Evolutionary conservation across 352 stramenopile species (phyloP).

Genomic region (Paralagenidium karlingii): DNA sequence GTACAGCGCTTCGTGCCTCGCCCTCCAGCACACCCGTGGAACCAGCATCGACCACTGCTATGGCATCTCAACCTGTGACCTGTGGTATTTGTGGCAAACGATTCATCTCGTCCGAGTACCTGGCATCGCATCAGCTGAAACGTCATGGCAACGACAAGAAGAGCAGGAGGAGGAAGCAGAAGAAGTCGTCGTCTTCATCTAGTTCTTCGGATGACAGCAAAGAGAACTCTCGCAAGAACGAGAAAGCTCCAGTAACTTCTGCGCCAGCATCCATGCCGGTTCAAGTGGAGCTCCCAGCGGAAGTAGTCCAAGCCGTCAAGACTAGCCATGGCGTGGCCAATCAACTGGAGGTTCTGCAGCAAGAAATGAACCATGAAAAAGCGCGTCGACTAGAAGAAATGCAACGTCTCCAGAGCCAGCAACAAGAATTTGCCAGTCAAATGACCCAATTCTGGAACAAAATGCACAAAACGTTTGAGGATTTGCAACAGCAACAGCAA

Average conservation of each 20-base stretch:
- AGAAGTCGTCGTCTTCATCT: constrained; percentile 10
- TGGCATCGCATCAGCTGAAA: constrained; percentile 51
- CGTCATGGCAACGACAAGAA: constrained; percentile 23
- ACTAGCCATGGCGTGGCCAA: constrained; percentile 44
- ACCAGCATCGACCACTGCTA: background rate
- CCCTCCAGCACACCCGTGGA: background rate
- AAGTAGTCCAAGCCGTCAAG: constrained; percentile 29
- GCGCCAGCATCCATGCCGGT: background rate
- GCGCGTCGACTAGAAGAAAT: constrained; percentile 25
- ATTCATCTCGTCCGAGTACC: constrained; percentile 60
- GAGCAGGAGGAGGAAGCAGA: too few species aligned
- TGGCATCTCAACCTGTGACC: constrained; percentile 6
- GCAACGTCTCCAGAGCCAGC: constrained; percentile 28
- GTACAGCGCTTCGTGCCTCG: background rate
- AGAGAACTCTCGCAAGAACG: background rate
- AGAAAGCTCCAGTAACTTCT: background rate
- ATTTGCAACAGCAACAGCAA: background rate
- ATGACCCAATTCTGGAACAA: constrained; percentile 47
- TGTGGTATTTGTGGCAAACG: constrained; percentile 66
- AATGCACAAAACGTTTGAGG: constrained; percentile 15
- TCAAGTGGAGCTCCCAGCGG: constrained; percentile 12
- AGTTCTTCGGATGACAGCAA: background rate
- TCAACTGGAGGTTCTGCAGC: constrained; percentile 42
- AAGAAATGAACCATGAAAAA: constrained; percentile 35
- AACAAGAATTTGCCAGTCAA: constrained; percentile 29